Evolutionary conservation across 176 grass and related monocot genomes (phyloP).

Genomic region (Poa pratensis): DNA sequence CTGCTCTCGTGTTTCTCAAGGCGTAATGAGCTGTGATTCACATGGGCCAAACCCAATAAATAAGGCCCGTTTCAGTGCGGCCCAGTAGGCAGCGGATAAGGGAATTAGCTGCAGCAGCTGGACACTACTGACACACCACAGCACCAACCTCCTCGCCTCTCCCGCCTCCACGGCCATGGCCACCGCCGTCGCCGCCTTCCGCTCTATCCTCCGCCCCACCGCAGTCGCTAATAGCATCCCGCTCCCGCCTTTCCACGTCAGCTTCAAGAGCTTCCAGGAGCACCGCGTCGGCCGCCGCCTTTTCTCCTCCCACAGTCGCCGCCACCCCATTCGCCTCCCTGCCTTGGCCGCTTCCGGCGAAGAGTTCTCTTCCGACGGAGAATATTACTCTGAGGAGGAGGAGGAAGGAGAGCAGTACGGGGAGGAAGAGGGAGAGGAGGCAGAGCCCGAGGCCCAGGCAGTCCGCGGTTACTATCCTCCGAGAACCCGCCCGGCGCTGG

Average conservation of each 20-base stretch:
- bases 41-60: neutral
- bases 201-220: slow-evolving; percentile 21
- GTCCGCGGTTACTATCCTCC: slow-evolving; percentile 30
- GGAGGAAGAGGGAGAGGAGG: slow-evolving; percentile 38
- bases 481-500: slow-evolving; percentile 40
- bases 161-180: slow-evolving; percentile 46
- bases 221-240: neutral
- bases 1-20: neutral
- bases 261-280: slow-evolving; percentile 16
- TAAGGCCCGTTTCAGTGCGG: neutral
- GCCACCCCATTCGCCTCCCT: slow-evolving; percentile 32
- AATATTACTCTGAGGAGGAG: slow-evolving; percentile 23
- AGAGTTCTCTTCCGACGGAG: slow-evolving; percentile 43
- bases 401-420: slow-evolving; percentile 24
- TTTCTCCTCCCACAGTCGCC: neutral
- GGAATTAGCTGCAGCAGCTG: slow-evolving; percentile 14
- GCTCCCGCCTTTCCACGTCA: slow-evolving; percentile 24
- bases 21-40: neutral
- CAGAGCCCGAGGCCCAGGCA: neutral
- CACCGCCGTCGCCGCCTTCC: slow-evolving; percentile 32
- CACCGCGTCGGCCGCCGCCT: slow-evolving; percentile 24
- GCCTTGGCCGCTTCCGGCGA: neutral
- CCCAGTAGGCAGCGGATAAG: slow-evolving; percentile 43
- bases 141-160: slow-evolving; percentile 39
- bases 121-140: neutral